Evolutionary conservation across 176 grass and related monocot species (phyloP).

Genomic region (Carex kokanica): DNA sequence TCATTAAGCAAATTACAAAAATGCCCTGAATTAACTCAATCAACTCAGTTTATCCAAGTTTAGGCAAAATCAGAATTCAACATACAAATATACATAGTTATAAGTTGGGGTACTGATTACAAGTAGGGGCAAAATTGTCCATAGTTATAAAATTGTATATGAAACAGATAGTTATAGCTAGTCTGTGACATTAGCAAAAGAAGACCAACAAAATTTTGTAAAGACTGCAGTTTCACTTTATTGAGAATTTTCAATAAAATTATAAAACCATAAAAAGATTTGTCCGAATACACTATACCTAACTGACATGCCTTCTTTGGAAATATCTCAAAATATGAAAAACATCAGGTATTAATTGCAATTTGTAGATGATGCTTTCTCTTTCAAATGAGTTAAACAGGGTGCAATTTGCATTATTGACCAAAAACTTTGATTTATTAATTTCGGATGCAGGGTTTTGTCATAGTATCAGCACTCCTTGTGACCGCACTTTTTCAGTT

Average conservation of each 20-base stretch:
- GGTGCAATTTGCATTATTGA: neutral
- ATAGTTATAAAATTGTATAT: neutral
- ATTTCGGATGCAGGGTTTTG: conserved; percentile 79
- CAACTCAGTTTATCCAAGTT: neutral
- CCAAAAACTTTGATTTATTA: conserved; percentile 24
- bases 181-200: neutral
- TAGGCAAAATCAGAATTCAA: conserved; percentile 1
- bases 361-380: neutral
- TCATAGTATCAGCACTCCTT: conserved; percentile 87
- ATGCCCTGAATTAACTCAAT: neutral
- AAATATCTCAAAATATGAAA: neutral
- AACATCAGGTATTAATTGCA: neutral
- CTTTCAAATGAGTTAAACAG: conserved; percentile 11
- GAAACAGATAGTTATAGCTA: neutral
- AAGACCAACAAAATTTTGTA: neutral
- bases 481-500: conserved; percentile 82
- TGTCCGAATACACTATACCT: neutral
- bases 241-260: neutral
- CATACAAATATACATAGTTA: neutral
- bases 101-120: neutral
- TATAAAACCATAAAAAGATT: neutral
- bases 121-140: neutral
- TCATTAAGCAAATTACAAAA: neutral
- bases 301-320: neutral
- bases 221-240: no score